Conservation (phyloP, 2,329 filamentous ascomycete species). For the Trichothecium sympodiale region DNA sequence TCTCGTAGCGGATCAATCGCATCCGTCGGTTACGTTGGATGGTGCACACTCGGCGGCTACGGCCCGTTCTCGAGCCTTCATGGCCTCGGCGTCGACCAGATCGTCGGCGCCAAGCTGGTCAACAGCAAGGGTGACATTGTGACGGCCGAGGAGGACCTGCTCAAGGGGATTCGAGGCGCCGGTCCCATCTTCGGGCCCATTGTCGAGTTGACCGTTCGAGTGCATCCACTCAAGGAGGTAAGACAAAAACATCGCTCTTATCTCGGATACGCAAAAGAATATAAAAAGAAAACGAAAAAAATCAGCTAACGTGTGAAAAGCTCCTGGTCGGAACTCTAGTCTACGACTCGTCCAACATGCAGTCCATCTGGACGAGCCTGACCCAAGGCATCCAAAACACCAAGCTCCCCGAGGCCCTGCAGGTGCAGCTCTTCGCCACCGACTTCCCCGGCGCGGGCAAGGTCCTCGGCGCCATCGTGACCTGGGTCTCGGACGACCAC, state of each 20-base stretch:
- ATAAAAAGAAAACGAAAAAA: neutral
- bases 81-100: constrained; percentile 25
- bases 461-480: neutral
- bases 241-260: neutral
- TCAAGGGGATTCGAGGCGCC: constrained; percentile 16
- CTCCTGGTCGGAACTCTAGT: neutral
- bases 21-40: constrained; percentile 21
- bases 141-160: constrained; percentile 14
- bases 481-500: constrained; percentile 2
- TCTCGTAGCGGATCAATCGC: constrained; percentile 2
- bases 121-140: constrained; percentile 14
- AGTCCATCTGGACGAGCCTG: constrained; percentile 1
- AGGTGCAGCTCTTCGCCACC: neutral
- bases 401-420: neutral
- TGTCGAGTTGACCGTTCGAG: constrained; percentile 14
- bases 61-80: constrained; percentile 15
- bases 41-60: constrained; percentile 23
- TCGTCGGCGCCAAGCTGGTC: constrained; percentile 18
- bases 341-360: neutral
- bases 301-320: neutral
- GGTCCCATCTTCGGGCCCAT: constrained; percentile 16
- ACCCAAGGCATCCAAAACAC: too few species aligned
- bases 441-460: constrained; percentile 2
- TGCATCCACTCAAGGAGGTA: constrained; percentile 8
- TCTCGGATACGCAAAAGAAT: neutral